phyloP scores from a whole-genome alignment of 2,329 filamentous ascomycete species.

The Aspergillus viridinutans region DNA sequence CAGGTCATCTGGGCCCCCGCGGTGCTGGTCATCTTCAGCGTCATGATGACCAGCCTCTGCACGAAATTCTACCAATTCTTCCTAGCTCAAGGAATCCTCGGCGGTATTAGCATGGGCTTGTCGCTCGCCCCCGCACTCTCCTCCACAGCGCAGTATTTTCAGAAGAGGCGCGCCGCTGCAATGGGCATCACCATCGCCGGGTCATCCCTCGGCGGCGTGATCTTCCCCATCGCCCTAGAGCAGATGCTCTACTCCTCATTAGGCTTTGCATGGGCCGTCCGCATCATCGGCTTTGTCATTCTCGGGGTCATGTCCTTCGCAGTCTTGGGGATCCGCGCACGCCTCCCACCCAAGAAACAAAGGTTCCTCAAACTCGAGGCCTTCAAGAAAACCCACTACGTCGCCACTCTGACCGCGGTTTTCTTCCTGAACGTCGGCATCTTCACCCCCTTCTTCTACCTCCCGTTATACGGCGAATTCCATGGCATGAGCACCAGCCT shows the following conservation, averaged over 20 bases:
- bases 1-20: conserved; percentile 5
- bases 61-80: conserved; percentile 54
- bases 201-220: conserved; percentile 50
- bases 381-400: conserved; percentile 20
- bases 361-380: conserved; percentile 16
- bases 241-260: conserved; percentile 45
- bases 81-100: conserved; percentile 18
- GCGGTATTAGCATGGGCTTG: conserved; percentile 21
- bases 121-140: conserved; percentile 45
- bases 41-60: conserved; percentile 43
- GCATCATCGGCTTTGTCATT: conserved; percentile 51
- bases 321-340: conserved; percentile 20
- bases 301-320: conserved; percentile 43
- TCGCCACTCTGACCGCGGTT: conserved; percentile 26
- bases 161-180: conserved; percentile 45
- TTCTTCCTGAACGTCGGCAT: conserved; percentile 28
- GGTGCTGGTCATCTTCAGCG: conserved; percentile 11
- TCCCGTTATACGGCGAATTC: too few relatives aligned
- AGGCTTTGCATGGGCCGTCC: conserved; percentile 51
- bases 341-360: conserved; percentile 19
- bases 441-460: too few relatives aligned
- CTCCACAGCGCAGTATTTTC: conserved; percentile 47
- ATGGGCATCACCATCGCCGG: conserved; percentile 47
- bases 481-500: too few relatives aligned
- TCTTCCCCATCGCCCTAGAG: conserved; percentile 48